Evolutionary conservation across 345 rosid species (phyloP).

Genomic region (Citrus glauca): DNA sequence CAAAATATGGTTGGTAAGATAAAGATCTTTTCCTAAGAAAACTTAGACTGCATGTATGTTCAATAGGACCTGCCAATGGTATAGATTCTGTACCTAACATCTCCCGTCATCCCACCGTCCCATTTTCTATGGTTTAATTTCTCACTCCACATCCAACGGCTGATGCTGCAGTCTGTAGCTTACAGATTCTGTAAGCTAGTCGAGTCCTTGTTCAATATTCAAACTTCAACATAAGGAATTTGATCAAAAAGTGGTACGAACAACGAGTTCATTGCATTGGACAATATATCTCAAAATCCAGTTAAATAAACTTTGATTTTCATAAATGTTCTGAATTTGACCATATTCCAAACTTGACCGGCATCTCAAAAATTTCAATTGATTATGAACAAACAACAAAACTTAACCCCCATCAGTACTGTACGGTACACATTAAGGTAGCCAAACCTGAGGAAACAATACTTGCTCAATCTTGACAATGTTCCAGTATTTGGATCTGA

Average conservation of each 20-base stretch:
- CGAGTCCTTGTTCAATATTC: background rate
- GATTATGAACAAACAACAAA: background rate
- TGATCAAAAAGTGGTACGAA: background rate
- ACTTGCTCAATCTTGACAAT: background rate
- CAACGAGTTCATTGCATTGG: background rate
- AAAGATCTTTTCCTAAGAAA: background rate
- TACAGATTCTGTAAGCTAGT: no score
- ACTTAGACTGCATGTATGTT: background rate
- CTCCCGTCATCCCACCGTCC: no score
- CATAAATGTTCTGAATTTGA: conserved; percentile 4
- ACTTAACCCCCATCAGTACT: background rate
- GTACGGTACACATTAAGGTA: background rate
- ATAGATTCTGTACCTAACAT: no score
- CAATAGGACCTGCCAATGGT: background rate
- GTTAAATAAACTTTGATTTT: background rate
- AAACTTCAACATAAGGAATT: no score
- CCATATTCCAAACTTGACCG: background rate
- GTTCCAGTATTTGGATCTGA: background rate
- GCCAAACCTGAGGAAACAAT: background rate
- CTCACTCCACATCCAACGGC: no score
- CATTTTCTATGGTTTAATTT: no score
- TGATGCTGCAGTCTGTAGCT: no score
- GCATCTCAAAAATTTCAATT: conserved; percentile 9
- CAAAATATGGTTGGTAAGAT: background rate
- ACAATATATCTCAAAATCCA: no score